Percentiles rank a stretch among this genome's conserved stretches.
These are phyloP conservation scores for Selaginella tamariscina DNA, from an alignment of 75 land plant genomes.

Conservation along the genomic window DNA sequence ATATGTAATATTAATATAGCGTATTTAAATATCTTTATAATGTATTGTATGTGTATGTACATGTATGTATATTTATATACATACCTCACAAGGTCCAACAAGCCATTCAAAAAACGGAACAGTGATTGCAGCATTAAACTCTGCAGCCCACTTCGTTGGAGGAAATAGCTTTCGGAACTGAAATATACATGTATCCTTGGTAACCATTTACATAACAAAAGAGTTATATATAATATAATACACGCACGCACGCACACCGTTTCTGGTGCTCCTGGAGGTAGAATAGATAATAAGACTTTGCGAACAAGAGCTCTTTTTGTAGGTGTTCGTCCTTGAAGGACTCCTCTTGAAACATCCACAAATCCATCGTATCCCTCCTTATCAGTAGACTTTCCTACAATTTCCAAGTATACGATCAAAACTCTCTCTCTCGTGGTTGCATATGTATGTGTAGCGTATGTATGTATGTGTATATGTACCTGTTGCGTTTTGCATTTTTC, in stretches of 20 bases:
- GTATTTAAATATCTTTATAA: background rate
- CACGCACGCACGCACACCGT: conserved; percentile 29
- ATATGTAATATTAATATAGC: too few relatives aligned
- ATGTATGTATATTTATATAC: background rate
- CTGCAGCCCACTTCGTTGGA: conserved; percentile 85
- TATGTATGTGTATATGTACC: conserved; percentile 11
- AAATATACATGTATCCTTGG: conserved; percentile 12
- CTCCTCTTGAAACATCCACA: conserved; percentile 79
- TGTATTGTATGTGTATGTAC: too few relatives aligned
- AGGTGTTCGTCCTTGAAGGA: conserved; percentile 65
- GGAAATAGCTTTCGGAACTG: conserved; percentile 95
- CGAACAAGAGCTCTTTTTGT: conserved; percentile 78
- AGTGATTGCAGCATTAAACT: conserved; percentile 82
- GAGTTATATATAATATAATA: background rate
- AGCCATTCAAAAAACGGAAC: conserved; percentile 95
- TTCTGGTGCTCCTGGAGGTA: conserved; percentile 94
- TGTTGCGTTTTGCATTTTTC: conserved; percentile 74
- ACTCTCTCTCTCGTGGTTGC: background rate
- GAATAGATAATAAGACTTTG: conserved; percentile 78
- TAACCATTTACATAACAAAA: background rate
- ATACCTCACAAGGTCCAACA: conserved; percentile 93
- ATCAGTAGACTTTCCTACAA: conserved; percentile 20
- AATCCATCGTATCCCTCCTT: conserved; percentile 68
- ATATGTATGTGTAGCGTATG: background rate
- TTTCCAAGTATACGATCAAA: background rate